Conservation (phyloP, 2,329 filamentous ascomycete genomes). For the Fusarium hostae region DNA sequence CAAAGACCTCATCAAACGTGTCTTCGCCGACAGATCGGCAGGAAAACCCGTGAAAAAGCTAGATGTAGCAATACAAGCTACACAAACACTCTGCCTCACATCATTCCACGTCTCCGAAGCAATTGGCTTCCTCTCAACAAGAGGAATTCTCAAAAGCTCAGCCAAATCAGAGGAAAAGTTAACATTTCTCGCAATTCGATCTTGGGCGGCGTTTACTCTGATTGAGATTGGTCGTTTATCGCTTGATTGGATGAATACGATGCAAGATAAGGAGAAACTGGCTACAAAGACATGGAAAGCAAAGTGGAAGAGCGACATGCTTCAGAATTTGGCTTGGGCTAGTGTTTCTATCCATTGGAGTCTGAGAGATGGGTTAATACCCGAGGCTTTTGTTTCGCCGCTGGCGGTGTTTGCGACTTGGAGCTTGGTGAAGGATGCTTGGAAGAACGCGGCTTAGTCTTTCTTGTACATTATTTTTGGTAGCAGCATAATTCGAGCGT, state of each 20-base stretch:
- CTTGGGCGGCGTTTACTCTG: constrained; percentile 5
- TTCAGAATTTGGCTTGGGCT: constrained; percentile 13
- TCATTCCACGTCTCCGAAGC: constrained; percentile 9
- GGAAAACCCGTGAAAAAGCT: rapidly evolving
- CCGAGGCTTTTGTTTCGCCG: constrained; percentile 5
- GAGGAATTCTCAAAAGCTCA: not conserved
- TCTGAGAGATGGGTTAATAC: not conserved
- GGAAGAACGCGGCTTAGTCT: not conserved
- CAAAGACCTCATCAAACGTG: not conserved
- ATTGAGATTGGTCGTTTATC: not conserved
- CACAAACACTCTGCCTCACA: not conserved
- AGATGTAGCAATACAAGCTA: not conserved
- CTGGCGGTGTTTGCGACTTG: constrained; percentile 12
- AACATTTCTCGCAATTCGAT: not conserved
- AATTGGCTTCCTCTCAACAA: not conserved
- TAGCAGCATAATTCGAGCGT: not conserved
- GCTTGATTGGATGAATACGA: not conserved
- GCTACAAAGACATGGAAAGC: not conserved
- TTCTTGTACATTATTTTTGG: not conserved
- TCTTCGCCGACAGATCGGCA: rapidly evolving
- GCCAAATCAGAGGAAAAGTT: not conserved
- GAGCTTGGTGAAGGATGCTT: constrained; percentile 6
- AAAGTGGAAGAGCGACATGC: not conserved
- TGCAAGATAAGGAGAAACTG: not conserved
- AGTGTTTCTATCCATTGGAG: constrained; percentile 8